Evolutionary conservation across 805 yeast genomes (phyloP).

Genomic region (Metahyphopichia silvanorum): DNA sequence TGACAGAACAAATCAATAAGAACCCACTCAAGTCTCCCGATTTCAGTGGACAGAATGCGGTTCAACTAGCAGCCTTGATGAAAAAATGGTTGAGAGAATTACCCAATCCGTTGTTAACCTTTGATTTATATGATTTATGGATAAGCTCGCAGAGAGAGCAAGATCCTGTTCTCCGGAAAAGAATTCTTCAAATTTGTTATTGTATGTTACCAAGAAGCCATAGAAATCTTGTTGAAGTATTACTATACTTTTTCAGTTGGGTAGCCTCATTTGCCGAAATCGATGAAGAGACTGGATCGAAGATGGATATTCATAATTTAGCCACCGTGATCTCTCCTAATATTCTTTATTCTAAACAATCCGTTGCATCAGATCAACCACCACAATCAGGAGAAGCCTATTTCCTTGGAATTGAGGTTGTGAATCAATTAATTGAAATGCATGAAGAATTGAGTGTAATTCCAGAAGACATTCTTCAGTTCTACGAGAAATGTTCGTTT

Average conservation of each 20-base stretch:
- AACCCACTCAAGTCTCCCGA: constrained; percentile 71
- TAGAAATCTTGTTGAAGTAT: constrained; percentile 82
- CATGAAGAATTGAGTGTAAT: constrained; percentile 77
- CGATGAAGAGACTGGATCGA: constrained; percentile 81
- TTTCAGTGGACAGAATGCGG: constrained; percentile 72
- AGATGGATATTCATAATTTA: constrained; percentile 93
- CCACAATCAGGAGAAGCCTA: constrained; percentile 61
- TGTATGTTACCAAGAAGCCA: constrained; percentile 78
- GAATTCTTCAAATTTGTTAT: constrained; percentile 61
- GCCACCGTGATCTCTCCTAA: constrained; percentile 97
- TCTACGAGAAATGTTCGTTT: constrained; percentile 48
- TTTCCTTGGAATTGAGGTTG: constrained; percentile 87
- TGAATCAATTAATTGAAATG: constrained; percentile 75
- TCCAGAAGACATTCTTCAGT: constrained; percentile 59
- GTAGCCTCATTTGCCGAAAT: constrained; percentile 92
- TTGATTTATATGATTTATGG: constrained; percentile 74
- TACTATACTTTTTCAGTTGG: constrained; percentile 87
- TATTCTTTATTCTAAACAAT: constrained; percentile 61
- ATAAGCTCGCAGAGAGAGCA: constrained; percentile 57
- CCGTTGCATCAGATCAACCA: constrained; percentile 16
- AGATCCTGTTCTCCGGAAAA: constrained; percentile 43
- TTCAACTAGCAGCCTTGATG: constrained; percentile 88
- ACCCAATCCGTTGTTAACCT: constrained; percentile 87
- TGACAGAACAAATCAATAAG: constrained; percentile 70
- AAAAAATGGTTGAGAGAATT: constrained; percentile 89